Evolutionary conservation across 2,329 filamentous ascomycete species (phyloP).

Genomic region (Colletotrichum musicola): DNA sequence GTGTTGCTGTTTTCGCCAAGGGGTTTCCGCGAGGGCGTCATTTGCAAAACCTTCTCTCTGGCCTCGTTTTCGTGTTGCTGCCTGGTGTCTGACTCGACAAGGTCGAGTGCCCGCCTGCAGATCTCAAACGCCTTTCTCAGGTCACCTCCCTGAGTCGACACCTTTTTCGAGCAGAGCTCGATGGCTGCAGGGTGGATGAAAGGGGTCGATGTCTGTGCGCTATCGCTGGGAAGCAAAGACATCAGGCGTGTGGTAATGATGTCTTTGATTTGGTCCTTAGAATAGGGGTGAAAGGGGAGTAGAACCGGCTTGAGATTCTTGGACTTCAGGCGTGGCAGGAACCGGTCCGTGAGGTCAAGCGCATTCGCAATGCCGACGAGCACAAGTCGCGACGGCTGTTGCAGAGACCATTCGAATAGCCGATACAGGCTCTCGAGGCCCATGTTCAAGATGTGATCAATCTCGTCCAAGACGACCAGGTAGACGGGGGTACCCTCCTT

Average conservation of each 20-base stretch:
- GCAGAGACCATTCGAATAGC: conserved; percentile 96
- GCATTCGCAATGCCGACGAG: conserved; percentile 96
- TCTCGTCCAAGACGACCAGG: conserved; percentile 92
- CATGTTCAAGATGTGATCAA: conserved; percentile 91
- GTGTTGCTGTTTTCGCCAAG: conserved; percentile 86
- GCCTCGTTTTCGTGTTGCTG: conserved; percentile 76
- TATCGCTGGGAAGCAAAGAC: conserved; percentile 73
- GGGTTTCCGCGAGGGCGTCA: conserved; percentile 80
- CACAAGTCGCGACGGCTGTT: conserved; percentile 81
- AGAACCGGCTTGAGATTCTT: conserved; percentile 91
- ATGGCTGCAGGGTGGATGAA: conserved; percentile 96
- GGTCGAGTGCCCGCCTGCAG: conserved; percentile 87
- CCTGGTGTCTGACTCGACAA: conserved; percentile 87
- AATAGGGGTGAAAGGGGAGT: conserved; percentile 94
- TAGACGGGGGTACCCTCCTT: conserved; percentile 71
- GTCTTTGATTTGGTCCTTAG: conserved; percentile 84
- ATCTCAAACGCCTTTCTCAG: conserved; percentile 96
- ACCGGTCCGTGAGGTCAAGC: conserved; percentile 93
- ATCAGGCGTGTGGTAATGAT: conserved; percentile 89
- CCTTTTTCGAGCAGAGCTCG: conserved; percentile 93
- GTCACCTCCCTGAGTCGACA: conserved; percentile 93
- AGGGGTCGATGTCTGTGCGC: conserved; percentile 72
- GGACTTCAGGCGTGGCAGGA: conserved; percentile 91
- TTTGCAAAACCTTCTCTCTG: conserved; percentile 67
- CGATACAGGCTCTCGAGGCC: conserved; percentile 91